These are phyloP conservation scores for Ceratonia siliqua DNA, from an alignment of 306 rosid species.

Conservation along the genomic window DNA sequence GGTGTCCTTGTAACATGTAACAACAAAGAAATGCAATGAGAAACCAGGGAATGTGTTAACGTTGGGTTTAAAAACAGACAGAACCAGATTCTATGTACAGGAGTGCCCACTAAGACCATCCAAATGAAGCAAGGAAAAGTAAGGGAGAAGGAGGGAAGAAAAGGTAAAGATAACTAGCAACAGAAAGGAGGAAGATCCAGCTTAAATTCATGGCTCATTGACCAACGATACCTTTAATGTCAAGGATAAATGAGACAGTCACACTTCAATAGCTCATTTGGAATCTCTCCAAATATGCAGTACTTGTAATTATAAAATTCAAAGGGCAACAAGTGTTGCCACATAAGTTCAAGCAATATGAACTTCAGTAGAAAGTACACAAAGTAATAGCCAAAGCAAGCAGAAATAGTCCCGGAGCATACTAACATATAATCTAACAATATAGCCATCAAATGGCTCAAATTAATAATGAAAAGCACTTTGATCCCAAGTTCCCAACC, in stretches of 20 bases:
- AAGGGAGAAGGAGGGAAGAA: too few species aligned
- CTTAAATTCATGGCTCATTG: background rate
- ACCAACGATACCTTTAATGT: conserved; percentile 9
- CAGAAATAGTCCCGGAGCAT: background rate
- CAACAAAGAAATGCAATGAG: conserved; percentile 1
- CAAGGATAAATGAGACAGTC: background rate
- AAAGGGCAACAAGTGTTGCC: background rate
- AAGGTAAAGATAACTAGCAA: too few species aligned
- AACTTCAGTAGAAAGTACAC: background rate
- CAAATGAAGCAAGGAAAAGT: too few species aligned
- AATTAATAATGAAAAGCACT: background rate
- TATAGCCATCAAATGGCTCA: background rate
- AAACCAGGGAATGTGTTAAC: background rate
- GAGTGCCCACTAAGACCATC: background rate
- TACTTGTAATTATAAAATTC: background rate
- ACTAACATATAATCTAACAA: background rate
- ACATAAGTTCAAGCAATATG: too few species aligned
- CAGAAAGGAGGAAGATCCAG: background rate
- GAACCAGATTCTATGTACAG: too few species aligned
- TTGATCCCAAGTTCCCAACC: background rate
- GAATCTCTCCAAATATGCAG: background rate
- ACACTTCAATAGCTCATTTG: too few species aligned
- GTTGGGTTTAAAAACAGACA: too few species aligned
- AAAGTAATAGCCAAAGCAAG: background rate
- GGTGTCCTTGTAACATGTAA: conserved; percentile 11